Conservation (phyloP, 2,329 filamentous ascomycete genomes). For the Fusarium sp. region DNA sequence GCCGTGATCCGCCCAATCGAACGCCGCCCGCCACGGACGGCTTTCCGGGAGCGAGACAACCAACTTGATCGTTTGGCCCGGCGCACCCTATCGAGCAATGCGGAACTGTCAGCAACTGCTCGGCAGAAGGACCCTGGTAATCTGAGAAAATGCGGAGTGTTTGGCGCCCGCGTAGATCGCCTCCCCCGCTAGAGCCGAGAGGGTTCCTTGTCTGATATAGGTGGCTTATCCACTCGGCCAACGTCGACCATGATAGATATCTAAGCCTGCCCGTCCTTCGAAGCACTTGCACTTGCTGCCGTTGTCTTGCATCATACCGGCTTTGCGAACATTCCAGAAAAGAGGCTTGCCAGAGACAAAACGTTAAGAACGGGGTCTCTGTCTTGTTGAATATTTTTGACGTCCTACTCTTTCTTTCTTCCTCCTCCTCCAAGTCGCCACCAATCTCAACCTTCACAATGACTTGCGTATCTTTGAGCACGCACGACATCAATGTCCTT, state of each 20-base stretch:
- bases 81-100: slow-evolving; percentile 24
- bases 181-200: slow-evolving; percentile 38
- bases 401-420: not conserved
- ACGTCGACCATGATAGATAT: slow-evolving; percentile 27
- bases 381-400: slow-evolving; percentile 2
- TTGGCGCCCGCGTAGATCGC: slow-evolving; percentile 8
- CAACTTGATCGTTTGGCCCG: not conserved
- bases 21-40: slow-evolving; percentile 26
- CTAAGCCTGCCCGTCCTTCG: slow-evolving; percentile 14
- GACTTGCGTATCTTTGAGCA: slow-evolving; percentile 63
- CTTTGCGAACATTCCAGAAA: slow-evolving; percentile 7
- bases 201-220: slow-evolving; percentile 1
- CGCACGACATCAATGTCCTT: slow-evolving; percentile 70
- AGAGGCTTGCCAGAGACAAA: not conserved
- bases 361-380: not conserved
- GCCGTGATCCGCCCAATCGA: slow-evolving; percentile 44
- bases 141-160: slow-evolving; percentile 18
- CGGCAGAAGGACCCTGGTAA: slow-evolving; percentile 28
- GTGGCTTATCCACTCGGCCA: slow-evolving; percentile 25
- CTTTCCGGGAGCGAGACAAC: slow-evolving; percentile 20
- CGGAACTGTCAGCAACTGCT: slow-evolving; percentile 33
- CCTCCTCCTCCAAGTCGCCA: not conserved
- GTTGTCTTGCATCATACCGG: slow-evolving; percentile 17
- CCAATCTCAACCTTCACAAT: slow-evolving; percentile 50
- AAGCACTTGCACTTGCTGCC: slow-evolving; percentile 11